These are phyloP conservation scores for Podospora australis DNA, from an alignment of 495 filamentous ascomycete species.

Conservation along the genomic window DNA sequence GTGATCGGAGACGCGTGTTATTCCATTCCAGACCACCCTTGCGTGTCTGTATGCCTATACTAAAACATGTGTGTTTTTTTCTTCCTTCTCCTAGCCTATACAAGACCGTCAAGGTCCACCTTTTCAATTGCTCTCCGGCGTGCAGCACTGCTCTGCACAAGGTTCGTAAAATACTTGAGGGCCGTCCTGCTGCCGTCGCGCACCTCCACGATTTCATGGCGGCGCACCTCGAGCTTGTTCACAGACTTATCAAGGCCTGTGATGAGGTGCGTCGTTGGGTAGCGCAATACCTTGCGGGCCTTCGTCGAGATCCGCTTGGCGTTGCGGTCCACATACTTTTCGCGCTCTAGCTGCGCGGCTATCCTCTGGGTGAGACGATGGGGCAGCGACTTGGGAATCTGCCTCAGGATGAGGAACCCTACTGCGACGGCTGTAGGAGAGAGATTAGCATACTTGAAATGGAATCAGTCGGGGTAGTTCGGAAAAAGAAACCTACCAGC, in stretches of 20 bases:
- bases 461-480: not conserved
- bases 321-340: constrained; percentile 92
- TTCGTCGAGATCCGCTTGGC: constrained; percentile 72
- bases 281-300: constrained; percentile 77
- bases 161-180: constrained; percentile 78
- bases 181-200: constrained; percentile 68
- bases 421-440: constrained; percentile 58
- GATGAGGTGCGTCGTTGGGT: constrained; percentile 75
- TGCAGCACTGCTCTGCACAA: constrained; percentile 68
- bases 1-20: no score
- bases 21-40: no score
- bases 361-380: constrained; percentile 82
- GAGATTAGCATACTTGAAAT: constrained; percentile 11
- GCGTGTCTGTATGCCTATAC: no score
- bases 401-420: constrained; percentile 69
- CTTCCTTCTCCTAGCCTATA: no score
- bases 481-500: constrained; percentile 55
- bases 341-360: constrained; percentile 60
- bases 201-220: constrained; percentile 72
- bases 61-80: no score
- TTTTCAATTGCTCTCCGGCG: constrained; percentile 66
- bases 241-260: constrained; percentile 73
- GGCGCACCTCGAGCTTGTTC: constrained; percentile 68
- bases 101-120: constrained; percentile 82
- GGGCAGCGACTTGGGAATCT: constrained; percentile 83